A percentile compares a stretch with the other conserved stretches of the same genome.
These are phyloP conservation scores for Halenospora varia DNA, from an alignment of 495 filamentous ascomycete genomes.

Conservation along the genomic window DNA sequence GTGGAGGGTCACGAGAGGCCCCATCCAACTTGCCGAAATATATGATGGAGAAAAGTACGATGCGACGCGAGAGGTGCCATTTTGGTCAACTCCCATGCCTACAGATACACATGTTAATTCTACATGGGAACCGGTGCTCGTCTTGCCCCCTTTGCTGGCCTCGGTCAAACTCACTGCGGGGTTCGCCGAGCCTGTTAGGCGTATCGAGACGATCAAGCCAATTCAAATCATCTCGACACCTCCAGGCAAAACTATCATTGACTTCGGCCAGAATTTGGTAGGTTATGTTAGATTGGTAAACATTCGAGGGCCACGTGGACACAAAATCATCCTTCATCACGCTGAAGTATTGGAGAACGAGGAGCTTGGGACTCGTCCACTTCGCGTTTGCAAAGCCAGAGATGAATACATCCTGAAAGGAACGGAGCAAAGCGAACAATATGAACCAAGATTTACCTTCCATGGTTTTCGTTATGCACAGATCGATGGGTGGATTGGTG, in stretches of 20 bases:
- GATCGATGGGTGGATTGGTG: too few relatives aligned
- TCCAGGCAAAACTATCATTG: slow-evolving; percentile 40
- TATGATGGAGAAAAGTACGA: slow-evolving; percentile 52
- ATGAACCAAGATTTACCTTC: slow-evolving; percentile 37
- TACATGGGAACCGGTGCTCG: background rate
- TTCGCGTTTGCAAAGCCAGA: slow-evolving; percentile 38
- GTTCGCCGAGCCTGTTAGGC: background rate
- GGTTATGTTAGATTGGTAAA: slow-evolving; percentile 37
- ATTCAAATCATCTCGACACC: slow-evolving; percentile 35
- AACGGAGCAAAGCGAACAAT: background rate
- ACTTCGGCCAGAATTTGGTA: slow-evolving; percentile 54
- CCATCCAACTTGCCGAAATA: slow-evolving; percentile 42
- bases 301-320: slow-evolving; percentile 29
- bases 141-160: background rate
- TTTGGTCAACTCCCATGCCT: slow-evolving; percentile 16
- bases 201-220: slow-evolving; percentile 24
- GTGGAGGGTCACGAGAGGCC: slow-evolving; percentile 36
- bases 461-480: too few relatives aligned
- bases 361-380: slow-evolving; percentile 45
- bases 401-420: slow-evolving; percentile 35
- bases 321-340: slow-evolving; percentile 35
- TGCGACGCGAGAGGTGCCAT: slow-evolving; percentile 24
- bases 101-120: slow-evolving; percentile 2
- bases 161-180: background rate
- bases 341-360: slow-evolving; percentile 48